Evolutionary conservation across 208 protist species (phyloP).

Genomic region (Herpetomonas samuelpessoai): DNA sequence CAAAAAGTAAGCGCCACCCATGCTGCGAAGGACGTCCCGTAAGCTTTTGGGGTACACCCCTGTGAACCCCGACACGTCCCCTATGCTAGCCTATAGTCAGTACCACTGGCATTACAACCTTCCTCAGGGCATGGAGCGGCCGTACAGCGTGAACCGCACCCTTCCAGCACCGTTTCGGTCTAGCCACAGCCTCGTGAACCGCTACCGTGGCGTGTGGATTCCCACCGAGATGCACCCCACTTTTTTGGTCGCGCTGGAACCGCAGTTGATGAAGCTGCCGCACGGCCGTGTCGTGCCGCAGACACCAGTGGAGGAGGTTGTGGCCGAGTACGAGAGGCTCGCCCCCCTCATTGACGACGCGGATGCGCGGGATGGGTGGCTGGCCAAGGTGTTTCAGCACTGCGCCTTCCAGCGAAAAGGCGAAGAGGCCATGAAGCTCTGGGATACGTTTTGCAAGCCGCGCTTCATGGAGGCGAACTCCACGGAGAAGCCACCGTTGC

Average conservation of each 20-base stretch:
- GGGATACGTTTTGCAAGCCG: conserved; percentile 59
- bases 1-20: too few species aligned
- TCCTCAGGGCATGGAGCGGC: conserved; percentile 83
- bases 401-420: conserved; percentile 73
- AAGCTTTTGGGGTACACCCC: conserved; percentile 67
- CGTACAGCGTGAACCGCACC: conserved; percentile 75
- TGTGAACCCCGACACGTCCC: conserved; percentile 86
- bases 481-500: conserved; percentile 46
- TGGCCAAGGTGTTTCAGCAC: conserved; percentile 86
- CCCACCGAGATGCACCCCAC: conserved; percentile 75
- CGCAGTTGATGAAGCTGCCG: conserved; percentile 80
- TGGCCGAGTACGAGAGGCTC: conserved; percentile 65
- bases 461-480: conserved; percentile 46
- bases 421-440: conserved; percentile 64
- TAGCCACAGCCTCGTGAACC: conserved; percentile 67
- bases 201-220: conserved; percentile 87
- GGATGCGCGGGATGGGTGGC: conserved; percentile 63
- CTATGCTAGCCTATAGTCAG: conserved; percentile 86
- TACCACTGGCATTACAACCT: conserved; percentile 92
- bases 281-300: conserved; percentile 70
- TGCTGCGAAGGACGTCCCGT: conserved; percentile 53
- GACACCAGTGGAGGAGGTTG: conserved; percentile 72
- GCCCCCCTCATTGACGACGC: conserved; percentile 70
- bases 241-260: conserved; percentile 72
- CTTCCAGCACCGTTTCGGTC: conserved; percentile 63